A percentile compares a stretch with the other conserved stretches of the same genome.
These are phyloP conservation scores for Backusella parvicylindrica DNA, from an alignment of 192 early-diverging fungal genomes.

Conservation along the genomic window DNA sequence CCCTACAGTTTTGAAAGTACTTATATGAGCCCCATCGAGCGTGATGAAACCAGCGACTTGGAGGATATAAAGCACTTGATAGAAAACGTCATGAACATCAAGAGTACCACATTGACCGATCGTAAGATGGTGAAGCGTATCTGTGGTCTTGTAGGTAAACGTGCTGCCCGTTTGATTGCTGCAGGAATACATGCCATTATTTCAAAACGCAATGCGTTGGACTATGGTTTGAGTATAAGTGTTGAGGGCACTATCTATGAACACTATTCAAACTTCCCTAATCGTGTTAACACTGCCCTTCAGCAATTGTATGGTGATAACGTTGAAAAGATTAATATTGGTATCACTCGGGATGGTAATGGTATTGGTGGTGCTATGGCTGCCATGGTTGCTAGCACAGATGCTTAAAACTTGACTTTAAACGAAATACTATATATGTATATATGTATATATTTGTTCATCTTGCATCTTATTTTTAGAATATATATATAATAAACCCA, in stretches of 20 bases:
- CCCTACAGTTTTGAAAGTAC: constrained; percentile 73
- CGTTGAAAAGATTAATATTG: constrained; percentile 31
- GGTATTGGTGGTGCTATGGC: constrained; percentile 71
- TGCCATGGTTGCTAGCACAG: constrained; percentile 42
- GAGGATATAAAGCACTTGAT: constrained; percentile 64
- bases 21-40: constrained; percentile 67
- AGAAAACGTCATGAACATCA: constrained; percentile 68
- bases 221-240: constrained; percentile 29
- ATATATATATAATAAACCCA: background rate
- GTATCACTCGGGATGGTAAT: constrained; percentile 57
- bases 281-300: constrained; percentile 10
- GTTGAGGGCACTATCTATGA: constrained; percentile 64
- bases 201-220: constrained; percentile 38
- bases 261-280: constrained; percentile 53
- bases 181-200: constrained; percentile 65
- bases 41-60: constrained; percentile 66
- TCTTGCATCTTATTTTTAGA: background rate
- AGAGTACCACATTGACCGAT: constrained; percentile 68
- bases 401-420: background rate
- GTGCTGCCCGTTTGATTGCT: constrained; percentile 81
- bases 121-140: constrained; percentile 77
- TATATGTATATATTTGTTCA: no score
- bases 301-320: constrained; percentile 27
- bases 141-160: constrained; percentile 77
- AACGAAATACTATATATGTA: no score